phyloP scores from a whole-genome alignment of 192 early-diverging fungal genomes.

The Coemansia sp. region DNA sequence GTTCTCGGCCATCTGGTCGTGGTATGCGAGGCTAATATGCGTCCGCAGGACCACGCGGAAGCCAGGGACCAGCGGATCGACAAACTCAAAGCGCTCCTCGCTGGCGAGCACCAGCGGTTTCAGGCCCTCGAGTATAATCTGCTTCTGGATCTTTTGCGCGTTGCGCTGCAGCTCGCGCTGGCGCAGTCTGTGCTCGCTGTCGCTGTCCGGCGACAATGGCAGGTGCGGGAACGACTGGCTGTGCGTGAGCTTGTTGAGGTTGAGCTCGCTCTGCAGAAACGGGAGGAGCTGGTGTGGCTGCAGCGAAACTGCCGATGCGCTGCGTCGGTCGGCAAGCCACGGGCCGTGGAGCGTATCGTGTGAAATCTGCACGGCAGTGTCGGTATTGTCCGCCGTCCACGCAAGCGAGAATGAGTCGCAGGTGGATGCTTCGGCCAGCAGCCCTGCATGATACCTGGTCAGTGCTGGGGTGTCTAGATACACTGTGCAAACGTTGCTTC shows the following conservation, averaged over 20 bases:
- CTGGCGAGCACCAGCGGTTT: conserved; percentile 17
- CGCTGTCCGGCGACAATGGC: conserved; percentile 8
- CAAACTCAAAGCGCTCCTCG: conserved; percentile 39
- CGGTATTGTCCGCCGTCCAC: conserved; percentile 14
- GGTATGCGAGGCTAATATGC: conserved; percentile 11
- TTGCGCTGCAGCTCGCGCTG: conserved; percentile 25
- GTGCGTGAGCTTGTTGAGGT: conserved; percentile 29
- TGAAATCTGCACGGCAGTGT: conserved; percentile 3
- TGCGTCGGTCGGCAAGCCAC: conserved; percentile 32
- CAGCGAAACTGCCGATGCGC: conserved; percentile 11
- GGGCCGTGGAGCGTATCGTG: conserved; percentile 28
- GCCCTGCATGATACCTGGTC: conserved; percentile 17
- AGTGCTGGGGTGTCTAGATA: conserved; percentile 29
- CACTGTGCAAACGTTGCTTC: conserved; percentile 5
- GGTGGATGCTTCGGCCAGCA: conserved; percentile 18
- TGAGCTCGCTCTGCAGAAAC: conserved; percentile 44
- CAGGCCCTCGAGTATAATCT: conserved; percentile 38
- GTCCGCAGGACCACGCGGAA: conserved; percentile 31
- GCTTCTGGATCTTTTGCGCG: conserved; percentile 41
- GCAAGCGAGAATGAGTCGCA: conserved; percentile 27
- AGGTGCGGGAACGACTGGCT: not conserved
- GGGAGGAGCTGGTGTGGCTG: conserved; percentile 25
- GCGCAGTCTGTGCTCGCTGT: not conserved
- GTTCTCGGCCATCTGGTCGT: conserved; percentile 3
- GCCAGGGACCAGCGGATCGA: conserved; percentile 8